Percentiles rank a stretch among this genome's conserved stretches.
These are phyloP conservation scores for Ogataea chonburiensis DNA, from an alignment of 805 yeast genomes.

Conservation along the genomic window DNA sequence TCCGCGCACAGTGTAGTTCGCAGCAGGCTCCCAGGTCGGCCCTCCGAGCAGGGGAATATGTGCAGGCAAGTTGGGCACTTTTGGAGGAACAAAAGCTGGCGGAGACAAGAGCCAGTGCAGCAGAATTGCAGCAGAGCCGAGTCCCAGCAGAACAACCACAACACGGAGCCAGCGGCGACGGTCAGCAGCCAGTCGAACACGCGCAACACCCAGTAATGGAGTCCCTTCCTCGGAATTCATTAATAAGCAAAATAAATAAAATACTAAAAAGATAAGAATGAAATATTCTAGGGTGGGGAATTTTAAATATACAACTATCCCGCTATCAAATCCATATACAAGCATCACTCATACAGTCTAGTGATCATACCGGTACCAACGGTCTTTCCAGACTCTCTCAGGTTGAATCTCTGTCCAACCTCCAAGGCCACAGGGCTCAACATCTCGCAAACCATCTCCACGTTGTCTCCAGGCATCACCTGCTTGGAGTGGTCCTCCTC, in stretches of 20 bases:
- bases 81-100: constrained; percentile 1
- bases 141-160: constrained; percentile 1
- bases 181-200: too few species aligned
- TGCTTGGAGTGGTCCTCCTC: constrained; percentile 81
- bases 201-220: constrained; percentile 7
- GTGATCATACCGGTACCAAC: constrained; percentile 99
- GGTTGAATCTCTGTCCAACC: constrained; percentile 96
- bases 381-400: constrained; percentile 99
- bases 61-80: constrained; percentile 25
- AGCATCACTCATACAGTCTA: constrained; percentile 42
- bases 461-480: constrained; percentile 97
- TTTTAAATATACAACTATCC: constrained; percentile 10
- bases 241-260: constrained; percentile 1
- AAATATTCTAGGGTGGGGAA: background rate
- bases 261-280: constrained; percentile 5
- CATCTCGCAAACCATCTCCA: constrained; percentile 91
- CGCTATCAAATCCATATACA: constrained; percentile 11
- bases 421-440: constrained; percentile 91
- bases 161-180: too few species aligned
- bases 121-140: background rate
- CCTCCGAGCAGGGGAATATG: constrained; percentile 31
- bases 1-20: constrained; percentile 40
- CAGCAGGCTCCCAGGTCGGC: constrained; percentile 46
- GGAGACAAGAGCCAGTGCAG: too few species aligned
- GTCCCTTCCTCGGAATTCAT: constrained; percentile 1